Conservation (phyloP, 2,329 filamentous ascomycete genomes). For the Penicillium thymicola region DNA sequence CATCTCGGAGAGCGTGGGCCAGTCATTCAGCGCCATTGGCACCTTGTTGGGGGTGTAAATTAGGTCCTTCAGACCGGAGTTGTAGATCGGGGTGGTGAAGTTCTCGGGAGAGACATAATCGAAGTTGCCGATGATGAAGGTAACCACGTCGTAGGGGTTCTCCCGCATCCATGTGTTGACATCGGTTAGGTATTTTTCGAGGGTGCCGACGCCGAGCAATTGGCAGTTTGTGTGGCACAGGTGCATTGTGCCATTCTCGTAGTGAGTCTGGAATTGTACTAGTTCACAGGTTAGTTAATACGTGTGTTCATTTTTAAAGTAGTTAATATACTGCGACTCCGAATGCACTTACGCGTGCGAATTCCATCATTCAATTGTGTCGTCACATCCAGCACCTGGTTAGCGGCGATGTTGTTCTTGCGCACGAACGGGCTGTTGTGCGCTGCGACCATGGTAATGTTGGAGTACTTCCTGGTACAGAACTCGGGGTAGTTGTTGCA, state of each 20-base stretch:
- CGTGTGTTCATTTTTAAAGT: background rate
- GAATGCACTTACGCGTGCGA: slow-evolving; percentile 49
- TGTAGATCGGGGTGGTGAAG: slow-evolving; percentile 67
- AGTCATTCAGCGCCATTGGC: slow-evolving; percentile 70
- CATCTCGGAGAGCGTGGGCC: slow-evolving; percentile 78
- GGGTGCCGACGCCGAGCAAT: slow-evolving; percentile 74
- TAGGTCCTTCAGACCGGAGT: slow-evolving; percentile 68
- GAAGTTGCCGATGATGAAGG: slow-evolving; percentile 79
- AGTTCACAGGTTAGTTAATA: background rate
- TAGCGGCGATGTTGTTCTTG: slow-evolving; percentile 68
- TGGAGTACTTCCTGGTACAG: slow-evolving; percentile 72
- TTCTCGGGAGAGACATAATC: slow-evolving; percentile 65
- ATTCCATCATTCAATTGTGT: slow-evolving; percentile 73
- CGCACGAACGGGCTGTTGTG: slow-evolving; percentile 80
- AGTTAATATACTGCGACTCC: background rate
- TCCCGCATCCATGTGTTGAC: slow-evolving; percentile 69
- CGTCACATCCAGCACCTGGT: slow-evolving; percentile 66
- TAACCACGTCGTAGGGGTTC: slow-evolving; percentile 84
- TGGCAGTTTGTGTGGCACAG: slow-evolving; percentile 86
- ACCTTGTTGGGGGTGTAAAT: slow-evolving; percentile 69
- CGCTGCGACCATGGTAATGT: slow-evolving; percentile 72
- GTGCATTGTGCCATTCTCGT: slow-evolving; percentile 58
- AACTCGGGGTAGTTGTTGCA: slow-evolving; percentile 79
- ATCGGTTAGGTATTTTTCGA: slow-evolving; percentile 66
- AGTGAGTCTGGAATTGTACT: slow-evolving; percentile 62